A percentile compares a stretch with the other conserved stretches of the same genome.
Evolutionary conservation across 306 rosid species (phyloP).

Genomic region (Prunus salicina): DNA sequence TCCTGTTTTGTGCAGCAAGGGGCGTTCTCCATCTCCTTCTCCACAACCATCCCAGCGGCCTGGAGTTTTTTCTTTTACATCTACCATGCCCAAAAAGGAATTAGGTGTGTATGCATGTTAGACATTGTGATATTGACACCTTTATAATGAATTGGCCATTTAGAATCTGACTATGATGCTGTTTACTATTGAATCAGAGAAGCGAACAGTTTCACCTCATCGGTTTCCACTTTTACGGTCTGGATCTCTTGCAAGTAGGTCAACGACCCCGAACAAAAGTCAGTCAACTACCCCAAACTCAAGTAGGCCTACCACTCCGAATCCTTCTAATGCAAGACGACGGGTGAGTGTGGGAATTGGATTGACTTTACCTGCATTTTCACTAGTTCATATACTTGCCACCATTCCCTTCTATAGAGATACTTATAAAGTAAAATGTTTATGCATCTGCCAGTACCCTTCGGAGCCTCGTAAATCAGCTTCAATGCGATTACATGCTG

Average conservation of each 20-base stretch:
- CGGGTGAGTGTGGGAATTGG: constrained; percentile 48
- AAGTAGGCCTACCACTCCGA: constrained; percentile 86
- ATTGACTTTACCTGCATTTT: background rate
- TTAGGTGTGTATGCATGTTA: constrained; percentile 42
- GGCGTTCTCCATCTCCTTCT: constrained; percentile 66
- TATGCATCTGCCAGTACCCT: constrained; percentile 56
- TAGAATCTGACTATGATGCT: constrained; percentile 19
- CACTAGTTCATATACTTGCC: background rate
- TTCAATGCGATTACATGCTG: constrained; percentile 85
- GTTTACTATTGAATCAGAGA: constrained; percentile 48
- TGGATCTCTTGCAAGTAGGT: constrained; percentile 79
- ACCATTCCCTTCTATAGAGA: background rate
- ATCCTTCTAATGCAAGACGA: constrained; percentile 57
- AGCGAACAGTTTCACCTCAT: constrained; percentile 82
- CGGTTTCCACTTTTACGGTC: constrained; percentile 92
- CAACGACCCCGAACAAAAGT: constrained; percentile 61
- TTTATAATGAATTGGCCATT: constrained; percentile 5
- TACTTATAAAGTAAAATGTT: constrained; percentile 6
- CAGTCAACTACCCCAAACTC: constrained; percentile 78
- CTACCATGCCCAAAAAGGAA: constrained; percentile 70
- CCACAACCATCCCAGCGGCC: constrained; percentile 49
- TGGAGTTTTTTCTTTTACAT: constrained; percentile 69
- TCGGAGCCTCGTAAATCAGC: constrained; percentile 92
- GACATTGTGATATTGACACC: background rate
- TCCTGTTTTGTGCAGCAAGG: constrained; percentile 56